Conservation (phyloP, 169 alveolate genomes). For the Babesia ovis region DNA sequence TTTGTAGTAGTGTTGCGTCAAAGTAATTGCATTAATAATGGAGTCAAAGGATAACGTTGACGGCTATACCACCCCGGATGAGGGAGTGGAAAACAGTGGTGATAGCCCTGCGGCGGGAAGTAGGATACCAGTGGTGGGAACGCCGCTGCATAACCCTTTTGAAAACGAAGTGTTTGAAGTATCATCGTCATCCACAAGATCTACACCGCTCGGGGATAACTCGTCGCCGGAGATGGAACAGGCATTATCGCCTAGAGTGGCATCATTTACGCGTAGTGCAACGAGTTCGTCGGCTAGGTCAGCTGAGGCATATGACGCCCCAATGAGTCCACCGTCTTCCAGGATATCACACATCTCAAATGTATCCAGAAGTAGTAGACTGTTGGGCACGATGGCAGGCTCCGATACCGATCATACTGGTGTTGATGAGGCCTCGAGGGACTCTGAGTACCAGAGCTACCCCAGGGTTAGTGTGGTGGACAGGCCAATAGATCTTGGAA, state of each 20-base stretch:
- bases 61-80: conserved; percentile 28
- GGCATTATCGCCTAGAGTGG: background rate
- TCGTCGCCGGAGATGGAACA: background rate
- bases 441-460: too few relatives aligned
- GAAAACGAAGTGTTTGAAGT: conserved; percentile 6
- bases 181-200: background rate
- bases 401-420: too few relatives aligned
- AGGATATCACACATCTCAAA: background rate
- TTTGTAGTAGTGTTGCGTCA: too few relatives aligned
- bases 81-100: background rate
- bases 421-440: too few relatives aligned
- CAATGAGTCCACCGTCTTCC: background rate
- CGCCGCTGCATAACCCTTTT: background rate
- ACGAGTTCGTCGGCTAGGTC: background rate
- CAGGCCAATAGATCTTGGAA: conserved; percentile 11
- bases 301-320: background rate
- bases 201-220: background rate
- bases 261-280: conserved; percentile 14
- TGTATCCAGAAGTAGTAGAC: conserved; percentile 4
- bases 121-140: conserved; percentile 23
- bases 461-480: conserved; percentile 15
- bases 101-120: background rate
- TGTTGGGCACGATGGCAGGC: too few relatives aligned
- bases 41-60: background rate
- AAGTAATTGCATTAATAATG: background rate